These are phyloP conservation scores for Fraxinus quadrangulata DNA, from an alignment of 257 asterid genomes.

Conservation along the genomic window DNA sequence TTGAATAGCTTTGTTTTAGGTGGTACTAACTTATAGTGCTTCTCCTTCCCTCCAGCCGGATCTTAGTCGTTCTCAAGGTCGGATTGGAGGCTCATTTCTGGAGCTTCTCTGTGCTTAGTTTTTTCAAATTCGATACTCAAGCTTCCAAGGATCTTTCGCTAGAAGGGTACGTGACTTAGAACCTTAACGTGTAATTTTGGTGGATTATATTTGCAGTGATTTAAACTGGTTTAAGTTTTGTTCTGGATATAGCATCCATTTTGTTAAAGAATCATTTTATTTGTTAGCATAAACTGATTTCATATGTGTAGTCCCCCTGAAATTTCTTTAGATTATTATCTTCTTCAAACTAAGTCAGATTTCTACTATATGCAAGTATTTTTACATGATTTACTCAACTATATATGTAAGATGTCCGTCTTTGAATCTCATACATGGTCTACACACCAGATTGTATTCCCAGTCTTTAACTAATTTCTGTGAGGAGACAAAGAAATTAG, in stretches of 20 bases:
- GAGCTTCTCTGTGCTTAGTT: neutral
- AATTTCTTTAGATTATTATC: neutral
- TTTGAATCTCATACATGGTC: neutral
- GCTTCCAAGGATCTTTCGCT: neutral
- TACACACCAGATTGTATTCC: neutral
- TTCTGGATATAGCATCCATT: slow-evolving; percentile 4
- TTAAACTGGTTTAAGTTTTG: slow-evolving; percentile 14
- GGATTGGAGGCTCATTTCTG: slow-evolving; percentile 26
- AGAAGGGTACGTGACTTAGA: slow-evolving; percentile 4
- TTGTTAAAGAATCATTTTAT: neutral
- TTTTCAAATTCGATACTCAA: neutral
- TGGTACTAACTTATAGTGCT: slow-evolving; percentile 20
- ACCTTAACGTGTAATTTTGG: neutral
- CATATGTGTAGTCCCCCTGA: neutral
- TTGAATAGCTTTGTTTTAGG: slow-evolving; percentile 3
- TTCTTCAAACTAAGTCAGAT: neutral
- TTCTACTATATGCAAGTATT: neutral
- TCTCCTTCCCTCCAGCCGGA: slow-evolving; percentile 21
- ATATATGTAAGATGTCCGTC: neutral
- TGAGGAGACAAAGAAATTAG: neutral
- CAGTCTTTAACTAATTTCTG: neutral
- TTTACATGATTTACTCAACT: neutral
- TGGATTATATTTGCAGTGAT: slow-evolving; percentile 9
- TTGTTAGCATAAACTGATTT: neutral
- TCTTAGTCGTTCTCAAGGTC: slow-evolving; percentile 17